Evolutionary conservation across 108 stramenopile species (phyloP), one percentile per base, ranked within the genome.

Genomic region (Skeletonema grethae): DNA sequence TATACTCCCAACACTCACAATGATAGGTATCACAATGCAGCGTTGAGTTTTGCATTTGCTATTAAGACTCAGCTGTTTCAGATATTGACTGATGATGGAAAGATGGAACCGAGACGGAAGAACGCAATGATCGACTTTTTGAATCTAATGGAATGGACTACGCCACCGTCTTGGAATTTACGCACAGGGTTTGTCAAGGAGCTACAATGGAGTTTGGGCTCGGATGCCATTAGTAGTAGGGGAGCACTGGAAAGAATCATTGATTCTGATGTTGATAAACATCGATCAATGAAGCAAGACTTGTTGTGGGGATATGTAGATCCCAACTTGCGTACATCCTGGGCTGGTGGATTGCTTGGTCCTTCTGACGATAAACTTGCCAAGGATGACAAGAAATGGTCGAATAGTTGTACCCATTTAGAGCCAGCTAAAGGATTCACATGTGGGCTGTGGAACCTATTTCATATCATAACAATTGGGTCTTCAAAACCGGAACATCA

Each of bases 361-460:
- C 70, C 32, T 5, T 36, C 36, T 6, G 36, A 55, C 8, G 63
- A 66, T 11, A 15, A 65, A 76, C 65, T 67, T 28, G 70, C 65
- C 65, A 67, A 36, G 55, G 70, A 67, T 57, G 70, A 72, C 57
- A 74, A 69, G 43, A 53, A 61, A 30, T 83, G 82, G 82, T 74
- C 82, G 10, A 50, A 74, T 41, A 48, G 72, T 0, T 83, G 82
- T 41, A 83, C 82, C 4, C 77, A 83, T 30, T 57, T 38, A 63
- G 38, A 65, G 38, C 77, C 64, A 29, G 77, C 58, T 15, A 69
- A 67, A 55, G 82, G 82, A 0, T 83, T 69, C 31, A 83, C 82
- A 24, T 83, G 82, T 48, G 82, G 82, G 41, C 77, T 83, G 22
- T 83, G 82, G 82, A 65, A 79, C 50, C 63, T 83, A 5, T 79